Conservation (phyloP, 768 basidiomycete species). For the Boletus edulis region DNA sequence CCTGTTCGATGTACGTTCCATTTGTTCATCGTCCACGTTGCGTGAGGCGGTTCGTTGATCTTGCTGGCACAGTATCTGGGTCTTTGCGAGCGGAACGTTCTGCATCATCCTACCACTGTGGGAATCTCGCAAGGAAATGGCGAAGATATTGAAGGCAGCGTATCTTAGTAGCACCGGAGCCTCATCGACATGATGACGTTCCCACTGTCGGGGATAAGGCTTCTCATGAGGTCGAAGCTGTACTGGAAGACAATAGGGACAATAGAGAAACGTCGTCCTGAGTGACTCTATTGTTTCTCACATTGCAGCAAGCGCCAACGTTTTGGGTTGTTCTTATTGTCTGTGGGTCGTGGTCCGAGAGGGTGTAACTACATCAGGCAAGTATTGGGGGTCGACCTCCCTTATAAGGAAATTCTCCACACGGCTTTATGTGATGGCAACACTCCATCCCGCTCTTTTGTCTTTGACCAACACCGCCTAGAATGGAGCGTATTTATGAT, state of each 20-base stretch:
- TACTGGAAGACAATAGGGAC: not conserved
- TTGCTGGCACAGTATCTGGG: constrained; percentile 31
- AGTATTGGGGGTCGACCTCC: constrained; percentile 1
- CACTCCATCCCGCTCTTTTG: constrained; percentile 21
- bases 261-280: not conserved
- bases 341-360: constrained; percentile 2
- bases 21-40: not conserved
- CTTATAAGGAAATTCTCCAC: not conserved
- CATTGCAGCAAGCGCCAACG: constrained; percentile 1
- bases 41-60: not conserved
- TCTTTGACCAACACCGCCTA: constrained; percentile 24
- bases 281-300: constrained; percentile 9
- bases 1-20: constrained; percentile 35
- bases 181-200: not conserved
- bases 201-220: not conserved
- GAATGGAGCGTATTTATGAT: constrained; percentile 27
- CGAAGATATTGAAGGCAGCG: constrained; percentile 16
- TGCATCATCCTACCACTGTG: constrained; percentile 36
- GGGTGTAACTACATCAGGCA: constrained; percentile 3
- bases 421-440: not conserved
- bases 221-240: constrained; percentile 3
- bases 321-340: constrained; percentile 28
- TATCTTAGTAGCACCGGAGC: constrained; percentile 3
- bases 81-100: constrained; percentile 35
- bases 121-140: constrained; percentile 37